Base-by-base conservation (phyloP, 2,329 filamentous ascomycete species). In the Aspergillus texensis region DNA sequence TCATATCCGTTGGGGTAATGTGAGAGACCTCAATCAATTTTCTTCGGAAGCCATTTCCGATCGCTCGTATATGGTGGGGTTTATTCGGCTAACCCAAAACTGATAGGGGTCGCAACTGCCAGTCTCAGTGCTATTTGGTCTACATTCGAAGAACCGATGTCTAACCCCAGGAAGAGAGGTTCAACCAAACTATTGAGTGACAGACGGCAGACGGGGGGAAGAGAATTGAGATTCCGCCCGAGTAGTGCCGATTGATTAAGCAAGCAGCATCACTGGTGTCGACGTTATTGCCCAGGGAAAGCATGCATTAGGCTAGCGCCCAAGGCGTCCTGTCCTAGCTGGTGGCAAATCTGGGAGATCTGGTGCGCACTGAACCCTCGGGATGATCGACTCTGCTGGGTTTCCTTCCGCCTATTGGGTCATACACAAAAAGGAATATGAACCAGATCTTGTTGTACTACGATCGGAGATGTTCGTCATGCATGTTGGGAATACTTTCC, bases 11-110 rank as follows among this genome's bases (percentile, higher is more conserved):
- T 16, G 16, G 16, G 36, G 36, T 39, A 1, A 19, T 39, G 16
- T 9, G 21, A 11, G 19, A 24, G 6, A 30, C 16, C 36, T 19
- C n/a, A 1, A 8, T n/a, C 56, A 46, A 8, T 41, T 58, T 30
- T 48, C 26, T 32, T 26, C 57, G 57, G 57, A 59, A 53, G 57
- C 24, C n/a, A 41, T 53, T 59, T 52, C 57, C 57, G 45, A 59
- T 12, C 45, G 14, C 28, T 34, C 32, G 6, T 43, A 34, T 50
- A 28, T n/a, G 32, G 48, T 39, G 36, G 36, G 36, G 36, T 19
- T 6, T 19, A 19, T 39, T 19, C 36, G 36, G 36, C 36, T 19
- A 39, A 46, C 24, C 24, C 16, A 11, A 53, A 53, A 53, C 3
- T n/a, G 16, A 21, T 21, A 53, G 48, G 6, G 21, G 26, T 26